Base-by-base conservation (phyloP, 2,329 filamentous ascomycete species). In the Aspergillus pseudoterreus region DNA sequence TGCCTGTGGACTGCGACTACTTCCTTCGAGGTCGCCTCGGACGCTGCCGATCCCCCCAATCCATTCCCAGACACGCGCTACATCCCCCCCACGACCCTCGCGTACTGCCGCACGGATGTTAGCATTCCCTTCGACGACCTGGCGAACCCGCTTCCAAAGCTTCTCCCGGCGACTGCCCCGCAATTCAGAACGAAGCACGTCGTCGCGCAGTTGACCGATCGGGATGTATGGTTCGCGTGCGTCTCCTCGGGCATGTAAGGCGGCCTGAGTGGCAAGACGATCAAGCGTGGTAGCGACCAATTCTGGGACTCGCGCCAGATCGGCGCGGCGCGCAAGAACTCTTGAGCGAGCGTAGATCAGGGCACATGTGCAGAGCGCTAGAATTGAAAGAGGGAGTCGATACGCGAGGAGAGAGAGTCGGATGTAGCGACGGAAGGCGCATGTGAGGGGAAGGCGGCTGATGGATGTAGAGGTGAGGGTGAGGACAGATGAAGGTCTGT, bases 71-170 rank as follows among this genome's bases (percentile, higher is more conserved):
- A 83, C 80, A 44, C 82, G 77, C 44, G 82, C 79, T 46, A 85
- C 80, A 71, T 80, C 68, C 58, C 80, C 74, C 27, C 72, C 75
- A 71, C 78, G 76, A 59, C 72, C 72, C 64, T 83, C 82, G 72
- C 80, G 87, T 75, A 76, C 91, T 74, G 80, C 92, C 72, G 73
- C 89, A 39, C 94, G 82, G 14, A 99, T 87, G 65, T 99, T 99
- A 54, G 89, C 88, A 69, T 99, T 99, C 70, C 86, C 85, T 72
- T 99, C 94, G 1, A 99, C 92, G 47, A 97, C 87, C 47, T 79
- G 82, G 59, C 84, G 82, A 17, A 99, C 94, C 45, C 84, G 83
- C 57, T 84, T 81, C 94, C 95, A 99, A 46, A 99, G 77, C 50
- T 83, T 82, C 65, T 94, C 87, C 35, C 94, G 81, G 61, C 91